A percentile compares a stretch with the other conserved stretches of the same genome.
Evolutionary conservation across 2,329 filamentous ascomycete genomes (phyloP).

Genomic region (Fusarium newnesense): DNA sequence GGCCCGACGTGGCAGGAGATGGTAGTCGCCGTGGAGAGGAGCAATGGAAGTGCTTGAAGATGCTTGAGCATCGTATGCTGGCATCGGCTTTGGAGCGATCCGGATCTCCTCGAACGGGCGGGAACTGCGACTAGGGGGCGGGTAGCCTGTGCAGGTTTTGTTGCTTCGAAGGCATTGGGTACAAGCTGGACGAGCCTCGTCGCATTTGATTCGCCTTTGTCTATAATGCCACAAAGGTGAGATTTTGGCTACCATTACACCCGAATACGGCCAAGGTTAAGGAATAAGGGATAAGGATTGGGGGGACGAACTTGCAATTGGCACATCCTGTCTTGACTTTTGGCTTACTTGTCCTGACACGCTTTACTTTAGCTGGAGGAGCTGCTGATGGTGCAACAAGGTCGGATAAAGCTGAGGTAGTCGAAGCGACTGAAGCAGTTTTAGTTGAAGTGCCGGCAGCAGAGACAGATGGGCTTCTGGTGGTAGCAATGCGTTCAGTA

Average conservation of each 20-base stretch:
- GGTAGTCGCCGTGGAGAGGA: conserved; percentile 37
- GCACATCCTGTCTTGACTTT: conserved; percentile 75
- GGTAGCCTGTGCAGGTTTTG: conserved; percentile 70
- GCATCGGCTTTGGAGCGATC: conserved; percentile 60
- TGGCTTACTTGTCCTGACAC: conserved; percentile 63
- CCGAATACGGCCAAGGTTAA: conserved; percentile 9
- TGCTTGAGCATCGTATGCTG: conserved; percentile 38
- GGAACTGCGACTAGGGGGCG: conserved; percentile 62
- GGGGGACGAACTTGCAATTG: conserved; percentile 71
- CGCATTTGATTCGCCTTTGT: conserved; percentile 72
- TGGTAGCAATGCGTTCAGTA: background rate
- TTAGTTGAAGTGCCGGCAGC: background rate
- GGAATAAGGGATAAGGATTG: background rate
- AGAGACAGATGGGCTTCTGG: conserved; percentile 16
- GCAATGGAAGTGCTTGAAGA: conserved; percentile 14
- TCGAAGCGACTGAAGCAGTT: background rate
- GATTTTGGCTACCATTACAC: conserved; percentile 25
- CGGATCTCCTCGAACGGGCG: conserved; percentile 58
- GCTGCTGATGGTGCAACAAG: conserved; percentile 8
- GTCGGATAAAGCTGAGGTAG: conserved; percentile 10
- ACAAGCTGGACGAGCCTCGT: conserved; percentile 70
- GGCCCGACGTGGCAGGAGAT: conserved; percentile 48
- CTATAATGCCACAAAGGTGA: conserved; percentile 50
- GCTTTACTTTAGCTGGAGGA: conserved; percentile 47
- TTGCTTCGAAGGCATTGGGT: conserved; percentile 68